phyloP scores from a whole-genome alignment of 2,329 filamentous ascomycete genomes.

The Monilinia fructicola region DNA sequence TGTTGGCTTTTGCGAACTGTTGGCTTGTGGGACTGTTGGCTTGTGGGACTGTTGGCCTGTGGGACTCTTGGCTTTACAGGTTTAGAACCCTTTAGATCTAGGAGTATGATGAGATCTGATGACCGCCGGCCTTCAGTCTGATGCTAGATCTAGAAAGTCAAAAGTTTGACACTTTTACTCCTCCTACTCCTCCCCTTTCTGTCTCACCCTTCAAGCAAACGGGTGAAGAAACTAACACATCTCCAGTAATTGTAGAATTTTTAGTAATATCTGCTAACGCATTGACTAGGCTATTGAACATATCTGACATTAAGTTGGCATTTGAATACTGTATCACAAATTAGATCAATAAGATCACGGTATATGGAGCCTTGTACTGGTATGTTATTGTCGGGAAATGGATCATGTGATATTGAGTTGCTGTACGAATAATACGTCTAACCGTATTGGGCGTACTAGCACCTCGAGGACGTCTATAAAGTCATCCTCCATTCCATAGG shows the following conservation, averaged over 20 bases:
- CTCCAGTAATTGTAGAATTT: not conserved
- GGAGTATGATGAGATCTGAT: not conserved
- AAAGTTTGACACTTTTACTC: not conserved
- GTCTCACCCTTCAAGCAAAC: no score
- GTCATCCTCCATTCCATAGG: no score
- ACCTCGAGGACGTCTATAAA: no score
- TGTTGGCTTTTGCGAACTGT: no score
- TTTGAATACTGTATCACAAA: not conserved
- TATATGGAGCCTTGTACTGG: not conserved
- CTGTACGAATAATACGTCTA: no score
- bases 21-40: no score
- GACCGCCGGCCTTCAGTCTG: not conserved
- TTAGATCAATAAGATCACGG: not conserved
- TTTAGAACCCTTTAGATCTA: not conserved
- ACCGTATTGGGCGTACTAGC: no score
- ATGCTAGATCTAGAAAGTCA: not conserved
- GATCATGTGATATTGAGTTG: no score
- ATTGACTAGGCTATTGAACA: not conserved
- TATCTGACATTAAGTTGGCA: not conserved
- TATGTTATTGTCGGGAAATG: no score
- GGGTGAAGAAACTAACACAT: not conserved
- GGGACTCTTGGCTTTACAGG: not conserved
- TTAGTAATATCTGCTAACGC: not conserved
- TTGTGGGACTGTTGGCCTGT: no score
- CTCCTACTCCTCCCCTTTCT: not conserved